Evolutionary conservation across 306 rosid species (phyloP).

Genomic region (Casuarina cunninghamiana): DNA sequence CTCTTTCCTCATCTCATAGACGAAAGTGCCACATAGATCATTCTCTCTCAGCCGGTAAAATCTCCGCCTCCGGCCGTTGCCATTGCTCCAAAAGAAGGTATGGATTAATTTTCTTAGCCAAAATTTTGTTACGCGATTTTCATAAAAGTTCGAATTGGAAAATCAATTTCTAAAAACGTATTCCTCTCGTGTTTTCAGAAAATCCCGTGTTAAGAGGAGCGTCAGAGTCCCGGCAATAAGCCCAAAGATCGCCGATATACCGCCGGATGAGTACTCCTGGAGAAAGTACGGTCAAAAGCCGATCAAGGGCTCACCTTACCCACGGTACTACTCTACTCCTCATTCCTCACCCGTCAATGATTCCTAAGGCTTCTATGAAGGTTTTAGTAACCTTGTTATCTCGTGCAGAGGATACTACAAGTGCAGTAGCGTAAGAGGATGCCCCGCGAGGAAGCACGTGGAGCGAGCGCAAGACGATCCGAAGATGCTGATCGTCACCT

Average conservation of each 20-base stretch:
- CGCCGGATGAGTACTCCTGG: conserved; percentile 1
- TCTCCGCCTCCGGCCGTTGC: conserved; percentile 48
- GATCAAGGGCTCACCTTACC: conserved; percentile 17
- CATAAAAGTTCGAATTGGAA: too few relatives aligned
- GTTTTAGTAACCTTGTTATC: neutral
- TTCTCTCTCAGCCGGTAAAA: conserved; percentile 34
- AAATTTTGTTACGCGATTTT: neutral
- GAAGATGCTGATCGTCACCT: conserved; percentile 77
- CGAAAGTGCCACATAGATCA: conserved; percentile 49
- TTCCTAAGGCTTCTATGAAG: neutral
- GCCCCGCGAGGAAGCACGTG: conserved; percentile 95
- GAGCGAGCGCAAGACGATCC: conserved; percentile 86
- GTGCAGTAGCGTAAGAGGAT: conserved; percentile 77
- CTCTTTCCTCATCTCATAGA: conserved; percentile 48
- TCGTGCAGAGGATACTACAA: conserved; percentile 74
- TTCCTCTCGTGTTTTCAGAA: neutral
- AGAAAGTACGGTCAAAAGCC: conserved; percentile 18
- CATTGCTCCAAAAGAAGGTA: conserved; percentile 88
- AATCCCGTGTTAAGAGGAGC: neutral
- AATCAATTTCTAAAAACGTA: neutral
- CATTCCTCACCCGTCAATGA: neutral
- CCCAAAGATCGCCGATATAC: neutral
- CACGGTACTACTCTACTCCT: neutral
- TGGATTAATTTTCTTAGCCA: neutral
- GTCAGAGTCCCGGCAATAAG: conserved; percentile 1